These are phyloP conservation scores for Fonsecaea pugnacius DNA, from an alignment of 2,329 filamentous ascomycete species.

Conservation along the genomic window DNA sequence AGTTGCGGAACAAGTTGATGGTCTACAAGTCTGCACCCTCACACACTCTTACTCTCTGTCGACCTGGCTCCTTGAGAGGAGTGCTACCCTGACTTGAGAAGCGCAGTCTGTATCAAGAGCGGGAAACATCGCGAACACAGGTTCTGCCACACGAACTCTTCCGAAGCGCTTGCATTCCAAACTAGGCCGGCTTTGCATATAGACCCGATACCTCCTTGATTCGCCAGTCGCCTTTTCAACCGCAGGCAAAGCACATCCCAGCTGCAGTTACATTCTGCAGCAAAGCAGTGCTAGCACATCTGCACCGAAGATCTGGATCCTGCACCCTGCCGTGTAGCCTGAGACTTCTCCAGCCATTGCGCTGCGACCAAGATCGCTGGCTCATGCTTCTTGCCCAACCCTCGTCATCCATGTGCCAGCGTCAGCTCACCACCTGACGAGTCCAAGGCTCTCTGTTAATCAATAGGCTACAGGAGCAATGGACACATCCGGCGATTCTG, in stretches of 20 bases:
- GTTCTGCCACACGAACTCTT: constrained; percentile 8
- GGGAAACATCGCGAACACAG: constrained; percentile 13
- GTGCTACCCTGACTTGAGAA: not conserved
- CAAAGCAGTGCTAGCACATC: constrained; percentile 22
- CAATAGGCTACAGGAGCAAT: constrained; percentile 21
- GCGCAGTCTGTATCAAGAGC: constrained; percentile 10
- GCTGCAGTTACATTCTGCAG: constrained; percentile 28
- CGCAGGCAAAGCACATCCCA: constrained; percentile 20
- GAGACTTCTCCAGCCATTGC: constrained; percentile 10
- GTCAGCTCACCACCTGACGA: constrained; percentile 20
- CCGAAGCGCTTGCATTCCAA: constrained; percentile 22
- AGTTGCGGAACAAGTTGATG: constrained; percentile 10
- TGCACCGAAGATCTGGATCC: constrained; percentile 12
- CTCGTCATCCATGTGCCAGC: constrained; percentile 18
- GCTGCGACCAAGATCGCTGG: constrained; percentile 14
- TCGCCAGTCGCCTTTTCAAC: constrained; percentile 24
- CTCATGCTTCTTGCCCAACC: not conserved
- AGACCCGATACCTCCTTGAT: constrained; percentile 19
- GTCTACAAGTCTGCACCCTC: not conserved
- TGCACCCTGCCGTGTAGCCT: constrained; percentile 30
- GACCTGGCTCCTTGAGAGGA: not conserved
- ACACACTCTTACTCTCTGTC: not conserved
- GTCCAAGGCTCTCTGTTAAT: not conserved
- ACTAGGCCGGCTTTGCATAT: constrained; percentile 25
- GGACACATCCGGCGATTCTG: constrained; percentile 23